These are phyloP conservation scores for Debaryomyces castellii DNA, from an alignment of 805 yeast species.

Conservation along the genomic window DNA sequence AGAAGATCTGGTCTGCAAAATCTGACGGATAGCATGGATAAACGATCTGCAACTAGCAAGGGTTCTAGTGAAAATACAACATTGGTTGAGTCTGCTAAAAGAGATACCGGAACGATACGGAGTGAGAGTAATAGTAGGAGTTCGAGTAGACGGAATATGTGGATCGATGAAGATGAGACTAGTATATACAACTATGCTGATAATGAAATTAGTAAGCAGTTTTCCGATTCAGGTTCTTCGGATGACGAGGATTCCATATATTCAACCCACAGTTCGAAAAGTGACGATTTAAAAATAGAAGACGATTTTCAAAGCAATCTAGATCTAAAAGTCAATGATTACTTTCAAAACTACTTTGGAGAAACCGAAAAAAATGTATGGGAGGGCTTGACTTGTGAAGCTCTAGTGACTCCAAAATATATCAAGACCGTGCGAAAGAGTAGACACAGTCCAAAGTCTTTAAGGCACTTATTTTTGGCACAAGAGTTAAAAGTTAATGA, in stretches of 20 bases:
- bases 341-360: conserved; percentile 7
- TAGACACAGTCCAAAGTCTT: conserved; percentile 43
- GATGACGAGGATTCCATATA: conserved; percentile 1
- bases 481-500: conserved; percentile 51
- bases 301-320: background rate
- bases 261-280: background rate
- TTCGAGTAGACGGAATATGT: conserved; percentile 4
- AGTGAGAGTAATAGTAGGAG: background rate
- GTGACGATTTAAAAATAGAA: conserved; percentile 5
- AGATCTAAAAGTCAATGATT: conserved; percentile 1
- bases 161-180: conserved; percentile 22
- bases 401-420: conserved; percentile 54
- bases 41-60: background rate
- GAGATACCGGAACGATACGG: background rate
- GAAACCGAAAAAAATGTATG: conserved; percentile 14
- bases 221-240: background rate
- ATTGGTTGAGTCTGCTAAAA: background rate
- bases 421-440: conserved; percentile 49
- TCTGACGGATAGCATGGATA: background rate
- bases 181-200: conserved; percentile 25
- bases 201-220: conserved; percentile 11
- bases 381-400: conserved; percentile 32
- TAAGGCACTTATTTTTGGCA: conserved; percentile 58
- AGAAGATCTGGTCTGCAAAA: conserved; percentile 8
- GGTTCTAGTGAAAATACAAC: background rate